Base-by-base conservation (phyloP, 2,329 filamentous ascomycete genomes). In the Ascochyta fabae region DNA sequence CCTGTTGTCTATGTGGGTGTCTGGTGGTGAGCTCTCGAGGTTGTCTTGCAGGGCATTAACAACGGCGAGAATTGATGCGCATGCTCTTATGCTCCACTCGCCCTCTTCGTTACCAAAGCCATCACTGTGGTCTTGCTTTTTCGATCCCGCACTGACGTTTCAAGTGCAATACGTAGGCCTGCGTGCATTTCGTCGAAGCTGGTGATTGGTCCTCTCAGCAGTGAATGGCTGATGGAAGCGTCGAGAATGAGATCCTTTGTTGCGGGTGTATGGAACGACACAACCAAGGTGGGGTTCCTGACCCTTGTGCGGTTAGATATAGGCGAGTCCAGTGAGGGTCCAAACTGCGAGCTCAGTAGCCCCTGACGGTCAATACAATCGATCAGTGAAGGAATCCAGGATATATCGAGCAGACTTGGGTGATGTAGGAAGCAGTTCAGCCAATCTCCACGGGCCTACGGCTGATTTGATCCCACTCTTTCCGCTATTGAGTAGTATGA, bases 71-170 rank as follows among this genome's bases (percentile, higher is more conserved):
- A 38, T 36, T 31, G 54, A 48, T 46, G 43, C 43, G 43, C 64
- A 40, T 60, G 27, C 53, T 39, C 27, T 52, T 48, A 16, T 52
- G 22, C 16, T 41, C 2, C 4, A 4, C n/a, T 29, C 12, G 9
- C 12, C 12, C 24, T 33, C 13, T 45, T 39, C 12, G n/a, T 49
- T 23, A 13, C 29, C 10, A 27, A 45, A 16, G 35, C 29, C 44
- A 19, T 46, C 36, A 19, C 48, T 35, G 22, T 53, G 42, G 43
- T 35, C 22, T 59, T 64, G 55, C 59, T 65, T 63, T 63, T 62
- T 62, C 22, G n/a, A 54, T 47, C 40, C 23, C 58, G 53, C 59
- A 57, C 58, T 62, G 66, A 49, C 59, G 68, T 70, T 68, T 70
- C 68, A 64, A 36, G 42, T 57, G 53, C 43, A 15, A 41, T 40